phyloP scores from a whole-genome alignment of 2,329 filamentous ascomycete species.

The Colletotrichum paranaense region DNA sequence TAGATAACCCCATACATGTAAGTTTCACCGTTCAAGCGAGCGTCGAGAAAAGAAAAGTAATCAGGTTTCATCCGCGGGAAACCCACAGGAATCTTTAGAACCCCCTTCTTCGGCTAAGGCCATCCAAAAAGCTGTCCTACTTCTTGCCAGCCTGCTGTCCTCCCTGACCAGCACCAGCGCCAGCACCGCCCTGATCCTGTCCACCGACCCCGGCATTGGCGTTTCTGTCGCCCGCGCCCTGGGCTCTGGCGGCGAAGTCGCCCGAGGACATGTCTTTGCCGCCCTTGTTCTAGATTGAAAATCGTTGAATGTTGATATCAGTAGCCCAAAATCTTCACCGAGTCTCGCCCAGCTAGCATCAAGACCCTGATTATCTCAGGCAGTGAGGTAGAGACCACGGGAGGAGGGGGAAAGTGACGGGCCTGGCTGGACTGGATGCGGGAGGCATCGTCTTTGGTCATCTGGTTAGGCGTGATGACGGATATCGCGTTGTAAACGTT shows the following conservation, averaged over 20 bases:
- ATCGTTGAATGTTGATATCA: background rate
- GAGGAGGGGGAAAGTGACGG: background rate
- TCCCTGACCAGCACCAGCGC: background rate
- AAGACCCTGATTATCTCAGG: too few species aligned
- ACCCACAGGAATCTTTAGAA: too few species aligned
- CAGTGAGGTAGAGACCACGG: too few species aligned
- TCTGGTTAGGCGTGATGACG: slow-evolving; percentile 8
- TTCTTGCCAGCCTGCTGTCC: background rate
- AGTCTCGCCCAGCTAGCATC: background rate
- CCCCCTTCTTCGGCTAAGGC: too few species aligned
- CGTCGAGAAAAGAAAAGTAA: background rate
- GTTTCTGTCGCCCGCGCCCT: slow-evolving; percentile 12
- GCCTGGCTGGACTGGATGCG: slow-evolving; percentile 11
- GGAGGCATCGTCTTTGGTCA: background rate
- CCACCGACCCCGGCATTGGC: background rate
- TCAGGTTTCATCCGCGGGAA: too few species aligned
- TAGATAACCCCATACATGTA: too few species aligned
- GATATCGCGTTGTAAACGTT: too few species aligned
- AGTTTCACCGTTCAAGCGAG: background rate
- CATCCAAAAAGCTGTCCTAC: background rate
- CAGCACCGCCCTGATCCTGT: background rate
- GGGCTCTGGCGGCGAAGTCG: slow-evolving; percentile 4
- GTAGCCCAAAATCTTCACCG: accelerated
- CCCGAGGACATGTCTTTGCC: slow-evolving; percentile 5
- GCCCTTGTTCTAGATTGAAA: background rate